Conservation (phyloP, 208 protist species). For the Crithidia fasciculata region DNA sequence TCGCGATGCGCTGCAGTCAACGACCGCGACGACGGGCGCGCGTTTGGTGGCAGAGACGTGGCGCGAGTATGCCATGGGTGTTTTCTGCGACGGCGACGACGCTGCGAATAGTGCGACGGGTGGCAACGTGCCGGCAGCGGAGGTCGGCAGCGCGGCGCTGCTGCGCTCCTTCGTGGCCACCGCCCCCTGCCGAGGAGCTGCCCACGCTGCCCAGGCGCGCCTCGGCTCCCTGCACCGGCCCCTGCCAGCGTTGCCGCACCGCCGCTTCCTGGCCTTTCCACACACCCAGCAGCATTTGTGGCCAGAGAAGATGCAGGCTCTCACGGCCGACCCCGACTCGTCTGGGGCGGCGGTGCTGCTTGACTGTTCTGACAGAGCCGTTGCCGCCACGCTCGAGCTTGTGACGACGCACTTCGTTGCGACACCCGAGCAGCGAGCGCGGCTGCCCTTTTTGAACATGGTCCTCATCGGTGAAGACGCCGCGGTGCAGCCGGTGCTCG, state of each 20-base stretch:
- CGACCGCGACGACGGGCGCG: not conserved
- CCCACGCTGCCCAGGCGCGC: conserved; percentile 18
- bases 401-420: conserved; percentile 35
- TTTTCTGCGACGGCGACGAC: conserved; percentile 8
- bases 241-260: conserved; percentile 25
- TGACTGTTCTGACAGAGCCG: conserved; percentile 51
- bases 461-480: conserved; percentile 62
- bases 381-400: conserved; percentile 47
- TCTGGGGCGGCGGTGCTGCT: conserved; percentile 50
- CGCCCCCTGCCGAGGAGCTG: conserved; percentile 17
- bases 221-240: conserved; percentile 16
- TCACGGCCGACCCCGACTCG: conserved; percentile 14
- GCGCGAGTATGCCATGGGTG: conserved; percentile 34
- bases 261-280: conserved; percentile 37
- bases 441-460: conserved; percentile 35
- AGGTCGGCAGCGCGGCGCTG: not conserved
- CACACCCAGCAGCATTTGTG: conserved; percentile 33
- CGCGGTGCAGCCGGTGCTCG: conserved; percentile 31
- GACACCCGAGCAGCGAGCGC: conserved; percentile 11
- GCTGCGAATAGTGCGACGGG: not conserved
- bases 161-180: conserved; percentile 3
- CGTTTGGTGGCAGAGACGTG: conserved; percentile 19
- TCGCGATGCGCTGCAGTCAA: conserved; percentile 7
- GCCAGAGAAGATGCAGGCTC: conserved; percentile 34
- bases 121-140: not conserved